phyloP scores from a whole-genome alignment of 2,329 filamentous ascomycete species.

The Colletotrichum kahawae region DNA sequence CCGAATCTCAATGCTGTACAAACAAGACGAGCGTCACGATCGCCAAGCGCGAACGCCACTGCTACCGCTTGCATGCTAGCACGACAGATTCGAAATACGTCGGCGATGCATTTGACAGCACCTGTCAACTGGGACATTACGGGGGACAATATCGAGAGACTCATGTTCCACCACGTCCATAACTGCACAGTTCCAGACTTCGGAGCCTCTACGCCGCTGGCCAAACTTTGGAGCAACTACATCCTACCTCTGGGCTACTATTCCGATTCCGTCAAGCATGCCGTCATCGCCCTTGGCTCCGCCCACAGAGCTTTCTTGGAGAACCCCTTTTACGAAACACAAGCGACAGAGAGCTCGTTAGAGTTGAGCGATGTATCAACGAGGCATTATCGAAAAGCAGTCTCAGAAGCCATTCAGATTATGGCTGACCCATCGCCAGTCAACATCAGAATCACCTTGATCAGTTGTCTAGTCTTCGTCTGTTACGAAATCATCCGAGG shows the following conservation, averaged over 20 bases:
- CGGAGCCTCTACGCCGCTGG: background rate
- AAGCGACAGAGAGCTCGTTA: background rate
- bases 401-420: conserved; percentile 5
- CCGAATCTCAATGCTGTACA: background rate
- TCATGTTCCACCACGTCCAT: conserved; percentile 16
- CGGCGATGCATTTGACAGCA: background rate
- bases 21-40: background rate
- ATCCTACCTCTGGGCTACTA: conserved; percentile 11
- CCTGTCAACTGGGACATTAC: conserved; percentile 3
- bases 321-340: background rate
- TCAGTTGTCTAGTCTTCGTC: conserved; percentile 9
- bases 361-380: background rate
- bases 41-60: background rate
- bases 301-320: conserved; percentile 5
- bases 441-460: conserved; percentile 8
- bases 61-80: background rate
- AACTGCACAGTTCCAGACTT: conserved; percentile 13
- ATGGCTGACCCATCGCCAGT: conserved; percentile 12
- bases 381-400: conserved; percentile 6
- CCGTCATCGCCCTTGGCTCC: conserved; percentile 7
- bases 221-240: conserved; percentile 15
- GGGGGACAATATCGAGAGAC: background rate
- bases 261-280: conserved; percentile 11
- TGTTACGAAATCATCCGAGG: conserved; percentile 12
- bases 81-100: background rate